A percentile compares a stretch with the other conserved stretches of the same genome.
Conservation (phyloP, 192 early-diverging fungal genomes). For the Podila verticillata region DNA sequence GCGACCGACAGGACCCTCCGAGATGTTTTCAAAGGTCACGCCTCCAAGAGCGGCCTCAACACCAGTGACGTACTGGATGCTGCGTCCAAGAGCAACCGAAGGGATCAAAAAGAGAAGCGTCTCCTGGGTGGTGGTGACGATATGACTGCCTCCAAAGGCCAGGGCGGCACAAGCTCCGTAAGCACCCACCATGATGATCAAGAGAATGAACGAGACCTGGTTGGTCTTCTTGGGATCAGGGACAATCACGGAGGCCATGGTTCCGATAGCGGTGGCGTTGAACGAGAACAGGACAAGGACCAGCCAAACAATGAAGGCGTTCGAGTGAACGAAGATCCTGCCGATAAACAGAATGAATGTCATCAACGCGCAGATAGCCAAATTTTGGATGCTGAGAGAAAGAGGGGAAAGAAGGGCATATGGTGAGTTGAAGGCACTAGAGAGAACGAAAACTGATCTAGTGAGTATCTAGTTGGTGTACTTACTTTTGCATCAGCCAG, state of each 20-base stretch:
- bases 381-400: conserved; percentile 23
- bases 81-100: conserved; percentile 45
- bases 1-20: conserved; percentile 27
- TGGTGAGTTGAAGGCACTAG: neutral
- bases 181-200: conserved; percentile 21
- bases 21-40: conserved; percentile 37
- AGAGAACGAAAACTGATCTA: neutral
- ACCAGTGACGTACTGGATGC: conserved; percentile 45
- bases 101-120: conserved; percentile 42
- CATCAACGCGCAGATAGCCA: conserved; percentile 40
- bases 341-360: conserved; percentile 47
- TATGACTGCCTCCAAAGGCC: conserved; percentile 25
- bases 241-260: conserved; percentile 33
- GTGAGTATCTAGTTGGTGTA: neutral
- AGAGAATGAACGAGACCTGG: conserved; percentile 21
- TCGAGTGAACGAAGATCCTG: conserved; percentile 30
- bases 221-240: conserved; percentile 50
- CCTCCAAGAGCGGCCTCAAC: conserved; percentile 40
- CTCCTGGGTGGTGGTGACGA: conserved; percentile 15
- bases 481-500: conserved; percentile 52
- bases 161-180: conserved; percentile 35
- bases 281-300: conserved; percentile 51
- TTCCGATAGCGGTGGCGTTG: conserved; percentile 37
- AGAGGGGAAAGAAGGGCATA: neutral
- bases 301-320: conserved; percentile 39